Conservation (phyloP, 805 yeast species). For the Hanseniaspora guilliermondii region DNA sequence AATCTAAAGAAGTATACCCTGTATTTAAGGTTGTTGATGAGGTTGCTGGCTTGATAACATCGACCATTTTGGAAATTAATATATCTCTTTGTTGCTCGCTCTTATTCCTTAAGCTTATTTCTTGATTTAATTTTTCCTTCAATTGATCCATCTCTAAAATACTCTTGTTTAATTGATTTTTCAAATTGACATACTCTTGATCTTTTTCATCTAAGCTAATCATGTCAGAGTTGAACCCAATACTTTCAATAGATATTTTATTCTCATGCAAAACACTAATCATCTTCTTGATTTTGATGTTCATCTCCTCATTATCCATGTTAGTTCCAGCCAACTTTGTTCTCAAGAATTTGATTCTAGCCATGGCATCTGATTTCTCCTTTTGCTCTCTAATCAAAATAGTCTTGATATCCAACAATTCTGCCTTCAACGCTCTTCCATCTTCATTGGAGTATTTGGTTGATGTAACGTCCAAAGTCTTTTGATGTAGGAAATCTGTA, state of each 20-base stretch:
- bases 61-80: not conserved
- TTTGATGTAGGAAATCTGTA: slow-evolving; percentile 23
- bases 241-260: slow-evolving; percentile 21
- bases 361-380: slow-evolving; percentile 35
- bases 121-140: slow-evolving; percentile 38
- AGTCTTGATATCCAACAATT: slow-evolving; percentile 42
- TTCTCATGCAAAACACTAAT: slow-evolving; percentile 23
- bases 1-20: not conserved
- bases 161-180: slow-evolving; percentile 1
- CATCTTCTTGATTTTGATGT: slow-evolving; percentile 32
- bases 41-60: not conserved
- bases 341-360: slow-evolving; percentile 49
- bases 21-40: not conserved
- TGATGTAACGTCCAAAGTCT: slow-evolving; percentile 24
- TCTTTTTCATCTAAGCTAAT: slow-evolving; percentile 22
- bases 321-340: slow-evolving; percentile 55
- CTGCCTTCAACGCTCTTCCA: slow-evolving; percentile 30
- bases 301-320: slow-evolving; percentile 41
- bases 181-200: slow-evolving; percentile 19
- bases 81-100: slow-evolving; percentile 37
- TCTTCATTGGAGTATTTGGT: slow-evolving; percentile 24
- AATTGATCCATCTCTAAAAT: slow-evolving; percentile 37
- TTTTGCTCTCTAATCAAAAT: slow-evolving; percentile 35
- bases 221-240: slow-evolving; percentile 19
- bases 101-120: slow-evolving; percentile 38